These are phyloP conservation scores for Pelargonium cotyledonis DNA, from an alignment of 441 rosid species.

Conservation along the genomic window DNA sequence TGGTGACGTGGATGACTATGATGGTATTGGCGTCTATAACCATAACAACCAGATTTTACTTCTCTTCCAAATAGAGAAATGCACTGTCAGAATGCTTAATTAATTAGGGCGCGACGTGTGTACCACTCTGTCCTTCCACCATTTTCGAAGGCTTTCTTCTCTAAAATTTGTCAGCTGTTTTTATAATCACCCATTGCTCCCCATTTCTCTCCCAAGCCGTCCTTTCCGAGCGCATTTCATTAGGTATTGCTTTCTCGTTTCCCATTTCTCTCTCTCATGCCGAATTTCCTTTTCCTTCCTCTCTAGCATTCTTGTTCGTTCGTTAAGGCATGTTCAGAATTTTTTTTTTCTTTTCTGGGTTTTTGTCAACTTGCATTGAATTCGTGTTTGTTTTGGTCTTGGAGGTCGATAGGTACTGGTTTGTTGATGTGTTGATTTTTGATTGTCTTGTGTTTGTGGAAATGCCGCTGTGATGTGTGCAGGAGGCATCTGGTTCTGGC, in stretches of 20 bases:
- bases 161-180: slow-evolving; percentile 1
- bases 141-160: slow-evolving; percentile 7
- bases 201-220: slow-evolving; percentile 1
- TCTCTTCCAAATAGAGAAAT: too few species aligned
- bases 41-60: too few species aligned
- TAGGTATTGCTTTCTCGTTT: background rate
- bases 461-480: slow-evolving; percentile 14
- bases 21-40: too few species aligned
- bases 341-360: background rate
- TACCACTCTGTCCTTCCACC: slow-evolving; percentile 17
- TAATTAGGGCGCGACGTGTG: background rate
- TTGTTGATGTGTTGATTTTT: background rate
- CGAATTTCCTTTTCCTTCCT: too few species aligned
- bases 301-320: too few species aligned
- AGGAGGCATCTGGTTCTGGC: slow-evolving; percentile 19
- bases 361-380: background rate
- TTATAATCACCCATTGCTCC: background rate
- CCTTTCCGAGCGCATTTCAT: background rate
- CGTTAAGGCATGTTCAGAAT: too few species aligned
- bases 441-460: background rate
- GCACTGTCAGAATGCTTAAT: too few species aligned
- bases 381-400: background rate
- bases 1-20: too few species aligned
- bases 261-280: too few species aligned
- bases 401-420: background rate